Percentiles rank a stretch among this genome's conserved stretches.
Evolutionary conservation across 2,329 filamentous ascomycete species (phyloP).

Genomic region (Stemphylium vesicarium): DNA sequence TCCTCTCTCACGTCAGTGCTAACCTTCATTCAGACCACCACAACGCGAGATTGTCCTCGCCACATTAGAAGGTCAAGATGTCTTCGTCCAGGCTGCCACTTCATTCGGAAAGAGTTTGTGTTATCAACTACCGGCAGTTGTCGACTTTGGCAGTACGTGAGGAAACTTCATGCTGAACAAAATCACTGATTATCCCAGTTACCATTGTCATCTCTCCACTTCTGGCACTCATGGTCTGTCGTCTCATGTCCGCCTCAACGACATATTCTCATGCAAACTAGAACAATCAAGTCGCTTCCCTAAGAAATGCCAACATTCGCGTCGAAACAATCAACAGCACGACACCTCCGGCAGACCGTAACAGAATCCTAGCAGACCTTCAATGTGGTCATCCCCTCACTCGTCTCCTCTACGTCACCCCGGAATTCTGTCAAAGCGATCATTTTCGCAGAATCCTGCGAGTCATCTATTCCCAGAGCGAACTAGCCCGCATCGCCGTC

Average conservation of each 20-base stretch:
- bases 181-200: slow-evolving; percentile 58
- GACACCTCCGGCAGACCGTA: slow-evolving; percentile 69
- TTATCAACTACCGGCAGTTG: slow-evolving; percentile 88
- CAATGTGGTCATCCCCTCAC: slow-evolving; percentile 85
- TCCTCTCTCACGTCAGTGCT: neutral
- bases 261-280: slow-evolving; percentile 44
- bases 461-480: slow-evolving; percentile 77
- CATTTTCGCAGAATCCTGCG: slow-evolving; percentile 77
- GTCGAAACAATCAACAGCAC: slow-evolving; percentile 89
- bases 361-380: slow-evolving; percentile 77
- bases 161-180: neutral
- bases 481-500: slow-evolving; percentile 86
- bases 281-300: slow-evolving; percentile 90
- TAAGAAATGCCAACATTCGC: slow-evolving; percentile 75
- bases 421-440: slow-evolving; percentile 81
- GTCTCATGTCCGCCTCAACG: neutral
- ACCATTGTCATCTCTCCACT: slow-evolving; percentile 91
- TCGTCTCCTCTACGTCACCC: slow-evolving; percentile 89
- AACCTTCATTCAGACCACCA: slow-evolving; percentile 65
- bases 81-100: slow-evolving; percentile 90
- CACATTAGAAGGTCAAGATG: slow-evolving; percentile 82
- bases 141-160: slow-evolving; percentile 79
- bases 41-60: slow-evolving; percentile 88
- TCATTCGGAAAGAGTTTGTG: slow-evolving; percentile 94
- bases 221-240: slow-evolving; percentile 80